Evolutionary conservation across 805 yeast species (phyloP), one percentile per base, ranked within the genome.

Genomic region (Candida taoyuanica): DNA sequence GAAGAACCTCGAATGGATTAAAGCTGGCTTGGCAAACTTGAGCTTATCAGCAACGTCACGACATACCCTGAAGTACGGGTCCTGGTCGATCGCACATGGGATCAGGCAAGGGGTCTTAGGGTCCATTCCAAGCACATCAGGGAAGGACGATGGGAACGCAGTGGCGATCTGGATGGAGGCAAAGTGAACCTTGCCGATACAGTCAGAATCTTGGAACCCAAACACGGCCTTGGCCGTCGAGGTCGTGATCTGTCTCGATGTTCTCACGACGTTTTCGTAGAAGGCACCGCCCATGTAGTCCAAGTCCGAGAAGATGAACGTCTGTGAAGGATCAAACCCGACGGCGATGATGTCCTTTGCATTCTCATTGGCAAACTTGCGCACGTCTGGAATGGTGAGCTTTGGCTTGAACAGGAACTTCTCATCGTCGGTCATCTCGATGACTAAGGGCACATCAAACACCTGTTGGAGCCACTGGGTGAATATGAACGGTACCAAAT

Each of bases 11-110:
- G 98, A 81, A 64, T 93, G 98, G 47, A 93, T 71, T 59, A 93
- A 74, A 8, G 96, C 78, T 15, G 98, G 98, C 65, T 93, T 93
- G 46, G 88, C 69, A 60, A 74, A 94, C 63, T 82, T 84, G 60
- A 93, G 74, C 64, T 91, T 93, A 56, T 81, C 88, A 9, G 98
- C 97, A 49, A 93, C 98, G 61, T 93, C 98, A 66, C 98, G 76
- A 64, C 96, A 86, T 17, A 93, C 94, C 65, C 98, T 76, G 71
- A 93, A 93, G 64, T 93, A 93, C 21, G 98, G 98, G 63, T 93
- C 98, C 70, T 91, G 98, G 62, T 93, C 98, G 60, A 93, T 93
- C 33, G 98, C 98, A 73, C 98, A 93, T 28, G 98, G 98, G 62
- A 93, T 93, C 62, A 93, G 71, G 64, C 96, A 87, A 46, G 96